Percentiles rank a stretch among this genome's conserved stretches.
Conservation (phyloP, 1,284 basidiomycete species). For the Tremellales sp. region DNA sequence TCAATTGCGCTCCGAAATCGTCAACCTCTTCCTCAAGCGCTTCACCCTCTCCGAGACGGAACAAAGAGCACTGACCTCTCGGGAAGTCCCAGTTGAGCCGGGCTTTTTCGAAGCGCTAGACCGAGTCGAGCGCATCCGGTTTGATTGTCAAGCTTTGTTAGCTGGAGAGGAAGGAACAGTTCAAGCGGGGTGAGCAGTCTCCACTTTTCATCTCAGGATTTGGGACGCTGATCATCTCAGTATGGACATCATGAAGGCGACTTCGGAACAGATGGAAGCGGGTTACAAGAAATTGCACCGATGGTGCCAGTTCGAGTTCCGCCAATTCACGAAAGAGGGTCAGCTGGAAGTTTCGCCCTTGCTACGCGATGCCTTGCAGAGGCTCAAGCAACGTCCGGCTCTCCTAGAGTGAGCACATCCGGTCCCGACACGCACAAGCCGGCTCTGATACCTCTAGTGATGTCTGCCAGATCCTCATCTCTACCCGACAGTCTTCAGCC, state of each 20-base stretch:
- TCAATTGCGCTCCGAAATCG: conserved; percentile 61
- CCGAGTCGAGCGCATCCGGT: conserved; percentile 73
- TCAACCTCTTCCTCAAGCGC: conserved; percentile 70
- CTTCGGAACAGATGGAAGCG: conserved; percentile 75
- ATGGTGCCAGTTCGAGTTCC: conserved; percentile 81
- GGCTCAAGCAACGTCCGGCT: conserved; percentile 70
- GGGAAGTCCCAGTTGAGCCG: conserved; percentile 68
- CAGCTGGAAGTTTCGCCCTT: conserved; percentile 70
- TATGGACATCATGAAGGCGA: conserved; percentile 80
- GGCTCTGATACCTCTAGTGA: conserved; percentile 55
- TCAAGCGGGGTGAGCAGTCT: conserved; percentile 64
- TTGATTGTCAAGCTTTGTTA: conserved; percentile 79
- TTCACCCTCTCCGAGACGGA: conserved; percentile 80
- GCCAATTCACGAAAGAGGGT: conserved; percentile 69
- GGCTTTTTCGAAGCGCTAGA: conserved; percentile 82
- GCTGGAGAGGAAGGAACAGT: conserved; percentile 76
- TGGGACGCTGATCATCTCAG: conserved; percentile 50
- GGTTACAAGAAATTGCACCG: conserved; percentile 85
- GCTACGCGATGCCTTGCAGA: conserved; percentile 68
- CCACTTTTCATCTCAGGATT: neutral
- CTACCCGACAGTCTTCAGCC: conserved; percentile 75
- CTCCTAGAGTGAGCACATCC: conserved; percentile 62
- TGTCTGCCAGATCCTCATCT: conserved; percentile 68
- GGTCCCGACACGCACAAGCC: neutral
- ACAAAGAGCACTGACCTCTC: conserved; percentile 65